Percentiles rank a stretch among this genome's conserved stretches.
Evolutionary conservation across 1,284 basidiomycete species (phyloP).

Genomic region (Cutaneotrichosporon sp.): DNA sequence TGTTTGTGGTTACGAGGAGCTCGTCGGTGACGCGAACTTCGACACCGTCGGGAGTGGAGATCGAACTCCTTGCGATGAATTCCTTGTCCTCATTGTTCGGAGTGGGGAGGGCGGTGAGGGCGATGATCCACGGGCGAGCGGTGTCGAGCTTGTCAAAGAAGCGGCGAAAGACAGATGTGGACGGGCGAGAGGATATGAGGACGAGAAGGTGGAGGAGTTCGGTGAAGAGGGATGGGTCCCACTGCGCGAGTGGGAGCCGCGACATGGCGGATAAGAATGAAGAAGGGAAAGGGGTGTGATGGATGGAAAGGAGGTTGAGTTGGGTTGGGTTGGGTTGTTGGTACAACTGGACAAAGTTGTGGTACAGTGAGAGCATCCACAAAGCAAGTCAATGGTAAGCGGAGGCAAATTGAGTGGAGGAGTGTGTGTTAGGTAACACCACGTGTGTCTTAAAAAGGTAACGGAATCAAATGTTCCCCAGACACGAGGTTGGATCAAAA

Average conservation of each 20-base stretch:
- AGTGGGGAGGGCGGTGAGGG: conserved; percentile 37
- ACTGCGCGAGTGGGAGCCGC: conserved; percentile 35
- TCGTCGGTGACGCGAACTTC: conserved; percentile 40
- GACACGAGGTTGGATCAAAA: conserved; percentile 4
- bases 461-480: neutral
- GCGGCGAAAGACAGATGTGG: conserved; percentile 39
- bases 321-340: conserved; percentile 11
- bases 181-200: conserved; percentile 38
- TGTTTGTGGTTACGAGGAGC: conserved; percentile 36
- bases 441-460: neutral
- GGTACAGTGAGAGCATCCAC: neutral
- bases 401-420: conserved; percentile 4
- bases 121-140: conserved; percentile 46
- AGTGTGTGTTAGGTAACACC: neutral
- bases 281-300: neutral
- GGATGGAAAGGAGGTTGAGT: conserved; percentile 4
- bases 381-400: neutral
- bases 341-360: conserved; percentile 6
- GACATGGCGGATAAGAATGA: conserved; percentile 26
- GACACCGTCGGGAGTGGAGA: conserved; percentile 32
- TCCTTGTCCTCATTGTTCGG: conserved; percentile 42
- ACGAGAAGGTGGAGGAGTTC: conserved; percentile 43
- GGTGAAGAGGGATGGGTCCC: conserved; percentile 44
- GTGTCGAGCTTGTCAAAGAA: conserved; percentile 38
- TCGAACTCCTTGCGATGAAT: conserved; percentile 34